These are phyloP conservation scores for Skeletonema marinoi DNA, from an alignment of 108 stramenopile genomes.

Conservation along the genomic window DNA sequence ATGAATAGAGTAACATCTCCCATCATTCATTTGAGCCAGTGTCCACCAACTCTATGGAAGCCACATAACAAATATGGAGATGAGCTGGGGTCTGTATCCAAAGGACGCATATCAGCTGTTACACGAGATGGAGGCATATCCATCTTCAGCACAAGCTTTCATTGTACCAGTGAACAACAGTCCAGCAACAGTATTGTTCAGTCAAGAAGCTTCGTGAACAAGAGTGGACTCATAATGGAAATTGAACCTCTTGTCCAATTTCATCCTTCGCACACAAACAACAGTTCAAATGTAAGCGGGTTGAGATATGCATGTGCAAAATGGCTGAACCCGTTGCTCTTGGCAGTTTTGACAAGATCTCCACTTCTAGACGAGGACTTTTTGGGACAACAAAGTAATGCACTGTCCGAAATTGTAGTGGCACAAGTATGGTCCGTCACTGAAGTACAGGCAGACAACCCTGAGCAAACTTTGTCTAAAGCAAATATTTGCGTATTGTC, in stretches of 20 bases:
- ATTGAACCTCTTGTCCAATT: not conserved
- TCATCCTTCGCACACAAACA: conserved; percentile 1
- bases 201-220: not conserved
- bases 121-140: conserved; percentile 32
- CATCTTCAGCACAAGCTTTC: conserved; percentile 27
- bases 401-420: conserved; percentile 18
- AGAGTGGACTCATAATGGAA: not conserved
- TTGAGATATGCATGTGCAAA: conserved; percentile 34
- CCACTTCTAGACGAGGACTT: conserved; percentile 21
- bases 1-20: not conserved
- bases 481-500: conserved; percentile 25
- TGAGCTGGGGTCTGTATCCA: conserved; percentile 38
- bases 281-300: not conserved
- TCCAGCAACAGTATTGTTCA: not conserved
- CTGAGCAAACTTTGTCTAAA: not conserved
- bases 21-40: conserved; percentile 35
- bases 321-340: conserved; percentile 28
- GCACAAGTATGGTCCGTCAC: conserved; percentile 45
- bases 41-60: conserved; percentile 39
- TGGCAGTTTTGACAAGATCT: conserved; percentile 38
- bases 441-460: not conserved
- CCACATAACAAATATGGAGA: conserved; percentile 44
- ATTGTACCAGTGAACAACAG: not conserved
- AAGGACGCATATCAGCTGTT: conserved; percentile 29
- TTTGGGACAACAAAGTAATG: not conserved